Base-by-base conservation (phyloP, 1,284 basidiomycete genomes). In the Ganoderma sp. region DNA sequence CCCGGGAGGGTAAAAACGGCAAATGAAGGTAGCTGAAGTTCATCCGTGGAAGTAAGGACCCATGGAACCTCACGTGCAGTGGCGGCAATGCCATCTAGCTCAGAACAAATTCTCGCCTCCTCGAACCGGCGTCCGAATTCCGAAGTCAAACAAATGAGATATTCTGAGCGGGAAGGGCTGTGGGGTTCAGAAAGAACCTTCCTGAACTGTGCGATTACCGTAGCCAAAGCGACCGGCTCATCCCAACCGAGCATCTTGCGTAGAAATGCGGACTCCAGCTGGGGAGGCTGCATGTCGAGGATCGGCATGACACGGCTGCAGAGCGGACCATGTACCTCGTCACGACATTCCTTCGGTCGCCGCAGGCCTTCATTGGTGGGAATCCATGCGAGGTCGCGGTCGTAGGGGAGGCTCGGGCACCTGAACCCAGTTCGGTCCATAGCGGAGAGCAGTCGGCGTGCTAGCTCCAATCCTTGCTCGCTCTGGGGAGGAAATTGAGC, bases 221-320 rank as follows among this genome's bases (percentile, higher is more conserved):
- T 63, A 10, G 62, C 61, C 9, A 72, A 25, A 12, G 73, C 66
- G 12, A 73, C 19, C 12, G 63, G 65, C 6, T 52, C 19, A 57
- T 69, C 28, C 72, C 73, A 74, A 1, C 69, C 68, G 28, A 74
- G 66, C 19, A 52, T 52, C 25, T 22, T 5, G 4, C 68, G 67
- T 10, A 74, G 63, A 22, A 42, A 45, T 43, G 8, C 8, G 37
- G 65, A 64, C 22, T 43, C 37, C 12, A 63, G 22, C 45, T 19
- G 19, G 7, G 17, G 9, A 12, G n/a, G 19, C 10, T 50, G 34
- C 43, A 67, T 62, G n/a, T 60, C 61, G 45, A 69, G 58, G 10
- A 70, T 52, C 25, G 61, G 68, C 41, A 69, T 41, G 8, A 74
- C 69, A 17, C 66, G 63, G 37, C 73, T 69, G 45, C 65, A 73